Base-by-base conservation (phyloP, 129 eudicot species). In the Pseudognaphalium luteoalbum region DNA sequence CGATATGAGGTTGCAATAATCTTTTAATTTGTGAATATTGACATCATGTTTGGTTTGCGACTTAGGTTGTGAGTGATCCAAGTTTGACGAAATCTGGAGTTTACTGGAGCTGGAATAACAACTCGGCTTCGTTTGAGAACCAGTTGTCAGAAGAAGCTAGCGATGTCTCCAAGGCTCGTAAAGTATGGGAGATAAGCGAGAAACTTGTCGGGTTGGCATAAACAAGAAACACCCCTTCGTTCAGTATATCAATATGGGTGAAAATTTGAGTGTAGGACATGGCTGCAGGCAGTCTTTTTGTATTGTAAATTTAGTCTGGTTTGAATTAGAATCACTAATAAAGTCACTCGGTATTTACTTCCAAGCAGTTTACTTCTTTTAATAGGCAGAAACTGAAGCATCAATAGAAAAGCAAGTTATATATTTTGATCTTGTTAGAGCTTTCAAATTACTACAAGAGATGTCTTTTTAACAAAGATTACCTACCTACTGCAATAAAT, bases 41-140 rank as follows among this genome's bases (percentile, higher is more conserved):
- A 57, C 29, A 29, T 22, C 19, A 32, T 57, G 35, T 41, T 52
- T 16, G 20, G 44, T 68, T 57, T 42, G 17, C 42, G 65, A 11
- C 77, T 22, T 76, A 92, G 98, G 94, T 92, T 80, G 98, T 90
- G 81, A 90, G 96, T 72, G 98, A 92, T 73, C 98, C 98, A 52
- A 92, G 98, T 78, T 83, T 92, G 86, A 92, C 98, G 25, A 92
- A 92, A 72, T 92, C 98, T 0, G 98, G 98, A 7, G 98, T 92
- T 30, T 92, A 92, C 74, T 92, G 98, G 98, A 92, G 98, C 79
- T 92, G 98, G 98, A 92, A 92, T 88, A 83, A 92, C 75, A 80
- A 83, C 60, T 88, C 98, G 4, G 96, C 98, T 50, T 92, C 98
- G 1, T 92, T 92, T 16, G 98, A 90, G 88, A 92, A 92, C 84